Percentiles rank a stretch among this genome's conserved stretches.
These are phyloP conservation scores for Sindora glabra DNA, from an alignment of 306 rosid species.

Conservation along the genomic window DNA sequence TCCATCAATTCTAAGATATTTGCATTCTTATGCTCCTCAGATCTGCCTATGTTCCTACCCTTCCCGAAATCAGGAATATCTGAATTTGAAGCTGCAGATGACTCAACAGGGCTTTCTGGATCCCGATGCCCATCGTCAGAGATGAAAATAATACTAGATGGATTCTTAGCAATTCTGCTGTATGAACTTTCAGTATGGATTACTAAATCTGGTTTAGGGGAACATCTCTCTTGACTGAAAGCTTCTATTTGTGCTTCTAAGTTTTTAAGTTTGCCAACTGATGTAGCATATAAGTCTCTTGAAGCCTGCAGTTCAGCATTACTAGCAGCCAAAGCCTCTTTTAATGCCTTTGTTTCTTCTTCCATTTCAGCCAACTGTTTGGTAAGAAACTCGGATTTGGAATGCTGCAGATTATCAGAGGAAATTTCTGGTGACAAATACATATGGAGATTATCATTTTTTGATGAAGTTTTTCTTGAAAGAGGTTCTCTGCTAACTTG, in stretches of 20 bases:
- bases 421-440: constrained; percentile 39
- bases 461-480: constrained; percentile 40
- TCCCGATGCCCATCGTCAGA: constrained; percentile 71
- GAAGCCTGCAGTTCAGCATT: constrained; percentile 70
- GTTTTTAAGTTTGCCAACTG: constrained; percentile 54
- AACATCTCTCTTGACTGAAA: constrained; percentile 41
- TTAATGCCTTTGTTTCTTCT: constrained; percentile 78
- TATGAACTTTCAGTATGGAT: constrained; percentile 31
- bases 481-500: constrained; percentile 44
- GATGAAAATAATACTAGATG: constrained; percentile 61
- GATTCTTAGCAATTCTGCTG: constrained; percentile 47
- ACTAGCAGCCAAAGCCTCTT: constrained; percentile 84
- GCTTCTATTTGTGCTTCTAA: constrained; percentile 59
- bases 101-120: constrained; percentile 61
- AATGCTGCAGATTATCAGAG: constrained; percentile 45
- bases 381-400: constrained; percentile 54
- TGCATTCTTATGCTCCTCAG: constrained; percentile 42
- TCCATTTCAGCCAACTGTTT: constrained; percentile 55
- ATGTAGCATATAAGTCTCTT: constrained; percentile 62
- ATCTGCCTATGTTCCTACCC: constrained; percentile 38
- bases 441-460: constrained; percentile 37
- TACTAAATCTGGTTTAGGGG: constrained; percentile 53
- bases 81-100: constrained; percentile 38
- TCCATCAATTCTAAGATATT: constrained; percentile 68
- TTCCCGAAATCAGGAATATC: constrained; percentile 38